These are phyloP conservation scores for Thelonectria rubi DNA, from an alignment of 2,329 filamentous ascomycete species.

Conservation along the genomic window DNA sequence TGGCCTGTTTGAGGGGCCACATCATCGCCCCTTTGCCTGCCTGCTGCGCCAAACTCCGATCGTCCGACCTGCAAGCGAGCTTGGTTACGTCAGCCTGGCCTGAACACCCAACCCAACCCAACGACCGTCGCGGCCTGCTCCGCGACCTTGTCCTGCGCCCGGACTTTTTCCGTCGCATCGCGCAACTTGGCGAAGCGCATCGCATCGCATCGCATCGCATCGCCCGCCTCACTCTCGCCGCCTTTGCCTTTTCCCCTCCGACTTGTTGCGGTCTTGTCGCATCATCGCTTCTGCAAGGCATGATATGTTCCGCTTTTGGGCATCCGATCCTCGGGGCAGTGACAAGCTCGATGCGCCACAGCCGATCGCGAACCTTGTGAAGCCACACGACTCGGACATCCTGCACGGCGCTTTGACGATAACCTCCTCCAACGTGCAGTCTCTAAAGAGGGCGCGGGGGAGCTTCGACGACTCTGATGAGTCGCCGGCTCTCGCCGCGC, in stretches of 20 bases:
- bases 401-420: constrained; percentile 41
- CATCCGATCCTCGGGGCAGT: constrained; percentile 65
- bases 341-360: constrained; percentile 58
- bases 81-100: constrained; percentile 48
- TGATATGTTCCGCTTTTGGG: constrained; percentile 72
- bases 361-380: constrained; percentile 49
- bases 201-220: constrained; percentile 35
- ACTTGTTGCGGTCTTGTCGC: constrained; percentile 25
- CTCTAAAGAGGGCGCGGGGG: constrained; percentile 54
- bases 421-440: constrained; percentile 39
- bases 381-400: constrained; percentile 46
- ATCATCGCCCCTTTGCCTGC: constrained; percentile 45
- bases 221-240: constrained; percentile 19
- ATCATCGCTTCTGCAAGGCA: constrained; percentile 40
- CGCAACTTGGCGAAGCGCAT: constrained; percentile 23
- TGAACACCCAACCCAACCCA: constrained; percentile 30
- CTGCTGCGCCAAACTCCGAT: constrained; percentile 41
- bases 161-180: constrained; percentile 29
- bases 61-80: constrained; percentile 36
- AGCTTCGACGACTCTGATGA: constrained; percentile 46
- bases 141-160: constrained; percentile 24
- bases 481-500: constrained; percentile 36
- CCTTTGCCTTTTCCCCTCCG: constrained; percentile 29
- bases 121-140: constrained; percentile 6
- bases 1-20: constrained; percentile 45